Base-by-base conservation (phyloP, 176 grass and related monocot species). In the Lolium multiflorum region DNA sequence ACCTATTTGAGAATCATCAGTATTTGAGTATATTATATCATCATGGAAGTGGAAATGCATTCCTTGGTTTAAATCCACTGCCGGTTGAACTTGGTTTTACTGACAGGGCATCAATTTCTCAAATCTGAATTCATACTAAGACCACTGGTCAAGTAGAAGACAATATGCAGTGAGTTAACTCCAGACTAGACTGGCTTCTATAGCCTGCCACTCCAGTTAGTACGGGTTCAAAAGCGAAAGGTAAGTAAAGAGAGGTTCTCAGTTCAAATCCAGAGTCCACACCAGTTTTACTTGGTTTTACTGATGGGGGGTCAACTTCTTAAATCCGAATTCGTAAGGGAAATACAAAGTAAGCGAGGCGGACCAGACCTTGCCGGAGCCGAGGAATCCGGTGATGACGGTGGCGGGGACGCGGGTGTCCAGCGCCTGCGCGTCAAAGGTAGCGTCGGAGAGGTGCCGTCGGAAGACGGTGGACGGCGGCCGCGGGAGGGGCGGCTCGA, bases 381-480 rank as follows among this genome's bases (percentile, higher is more conserved):
- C 93, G 20, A 94, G 93, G 74, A 94, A 94, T 37, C 93, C 93
- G 44, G 93, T 94, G 79, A 94, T 92, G 51, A 94, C 88, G 79
- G 93, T 94, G 69, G 93, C 88, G 3, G 90, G 90, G 26, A 94
- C 82, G 85, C 90, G 90, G 57, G 51, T 90, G 51, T 92, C 90
- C 51, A 92, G 73, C 82, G 83, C 93, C 74, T 90, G 85, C 20
- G 85, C 58, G 6, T 87, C 82, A 58, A 91, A 89, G 75, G 70
- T 7, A 21, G 41, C 43, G n/a, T 85, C 89, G 31, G 81, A 83
- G 68, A 86, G 83, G 60, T 41, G 57, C 71, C 76, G 74, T 44
- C 28, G 26, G 67, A 70, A 81, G 51, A 47, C 21, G 39, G 16
- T 25, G 4, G 74, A 44, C 49, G 26, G 58, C 48, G 37, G 26